Evolutionary conservation across 805 yeast species (phyloP), one percentile per base, ranked within the genome.

Genomic region (Yamadazyma insecticola): DNA sequence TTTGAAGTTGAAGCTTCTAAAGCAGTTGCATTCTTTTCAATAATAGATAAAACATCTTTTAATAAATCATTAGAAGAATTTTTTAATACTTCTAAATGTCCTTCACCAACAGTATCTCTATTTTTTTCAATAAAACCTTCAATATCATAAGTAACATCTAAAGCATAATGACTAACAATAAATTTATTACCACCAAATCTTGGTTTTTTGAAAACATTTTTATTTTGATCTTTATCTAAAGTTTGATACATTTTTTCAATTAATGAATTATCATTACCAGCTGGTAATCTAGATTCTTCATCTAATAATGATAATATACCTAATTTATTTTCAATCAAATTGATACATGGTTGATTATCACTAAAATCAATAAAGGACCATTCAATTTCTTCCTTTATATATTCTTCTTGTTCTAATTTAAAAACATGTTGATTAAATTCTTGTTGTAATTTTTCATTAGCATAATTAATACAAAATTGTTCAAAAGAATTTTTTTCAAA

Each of bases 391-490:
- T 90, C 97, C 37, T 75, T 76, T 32, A 88, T 73, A 54, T 90
- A 90, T 54, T 92, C 97, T 51, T 89, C 96, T 67, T 92, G 97
- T 55, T 90, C 98, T 40, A 92, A 72, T 55, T 90, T 90, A 74
- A 90, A 90, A 32, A 90, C 97, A 51, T 90, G 97, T 65, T 88
- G 97, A 50, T 89, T 90, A 61, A 90, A 90, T 57, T 90, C 97
- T 60, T 90, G 97, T 61, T 90, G 97, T 48, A 90, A 72, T 61
- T 90, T 90, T 65, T 90, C 98, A 60, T 89, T 89, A 26, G 97
- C 96, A 57, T 89, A 89, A 57, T 89, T 89, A 61, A 89, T 89
- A 67, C 98, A 90, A 60, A 90, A 90, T 60, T 90, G 98, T 62
- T 90, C 98, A 51, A 90, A 90, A 6, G 96, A 88, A 62, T 90